phyloP scores from a whole-genome alignment of 495 filamentous ascomycete genomes.

The Filosporella fistucella region DNA sequence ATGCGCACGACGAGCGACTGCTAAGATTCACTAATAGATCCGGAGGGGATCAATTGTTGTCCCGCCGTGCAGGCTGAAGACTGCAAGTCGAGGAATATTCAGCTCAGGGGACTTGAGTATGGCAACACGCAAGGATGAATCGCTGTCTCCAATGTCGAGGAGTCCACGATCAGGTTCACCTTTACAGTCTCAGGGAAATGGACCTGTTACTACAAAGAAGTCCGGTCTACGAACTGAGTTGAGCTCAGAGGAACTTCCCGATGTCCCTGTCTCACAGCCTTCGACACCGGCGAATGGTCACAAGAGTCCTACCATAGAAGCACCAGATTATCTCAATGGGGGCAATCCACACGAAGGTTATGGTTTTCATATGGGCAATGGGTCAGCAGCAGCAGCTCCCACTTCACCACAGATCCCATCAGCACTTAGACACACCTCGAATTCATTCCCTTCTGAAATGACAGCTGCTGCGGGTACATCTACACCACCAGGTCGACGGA shows the following conservation, averaged over 20 bases:
- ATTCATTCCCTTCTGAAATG: slow-evolving; percentile 8
- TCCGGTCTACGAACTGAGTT: slow-evolving; percentile 15
- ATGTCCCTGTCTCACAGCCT: slow-evolving; percentile 2
- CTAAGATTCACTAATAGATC: background rate
- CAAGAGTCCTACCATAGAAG: slow-evolving; percentile 21
- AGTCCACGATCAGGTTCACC: slow-evolving; percentile 21
- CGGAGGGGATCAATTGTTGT: background rate
- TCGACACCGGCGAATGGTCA: slow-evolving; percentile 10
- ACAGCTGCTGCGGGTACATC: slow-evolving; percentile 30
- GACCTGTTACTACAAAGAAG: slow-evolving; percentile 6
- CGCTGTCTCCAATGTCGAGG: slow-evolving; percentile 26
- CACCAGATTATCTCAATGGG: slow-evolving; percentile 40
- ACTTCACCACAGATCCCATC: slow-evolving; percentile 12
- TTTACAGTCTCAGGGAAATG: slow-evolving; percentile 13
- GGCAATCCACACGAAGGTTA: slow-evolving; percentile 28
- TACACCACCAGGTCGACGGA: slow-evolving; percentile 46
- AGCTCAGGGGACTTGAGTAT: slow-evolving; percentile 18
- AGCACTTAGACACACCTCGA: slow-evolving; percentile 12
- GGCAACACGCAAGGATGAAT: slow-evolving; percentile 26
- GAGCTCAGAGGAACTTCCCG: background rate
- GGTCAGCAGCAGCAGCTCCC: slow-evolving; percentile 14
- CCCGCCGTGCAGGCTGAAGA: background rate
- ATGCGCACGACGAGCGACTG: slow-evolving; percentile 1
- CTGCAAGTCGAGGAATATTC: background rate
- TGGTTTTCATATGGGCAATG: slow-evolving; percentile 13